Evolutionary conservation across 768 basidiomycete species (phyloP), one percentile per base, ranked within the genome.

Genomic region (Termitomyces sp.): DNA sequence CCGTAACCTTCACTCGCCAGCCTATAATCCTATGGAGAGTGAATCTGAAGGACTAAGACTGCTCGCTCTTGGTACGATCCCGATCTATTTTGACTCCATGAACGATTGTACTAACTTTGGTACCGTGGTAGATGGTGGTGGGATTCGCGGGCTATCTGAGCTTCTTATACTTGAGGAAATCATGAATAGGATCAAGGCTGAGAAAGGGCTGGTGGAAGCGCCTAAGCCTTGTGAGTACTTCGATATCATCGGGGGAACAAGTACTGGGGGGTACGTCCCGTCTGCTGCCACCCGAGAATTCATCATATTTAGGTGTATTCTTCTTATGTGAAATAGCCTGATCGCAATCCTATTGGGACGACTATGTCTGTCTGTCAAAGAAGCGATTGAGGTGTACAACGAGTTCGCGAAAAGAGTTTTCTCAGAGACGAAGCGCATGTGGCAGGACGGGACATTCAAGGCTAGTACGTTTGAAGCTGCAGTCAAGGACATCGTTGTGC

Each of bases 321-420:
- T 21, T n/a, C n/a, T 17, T 17, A 2, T 1, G 1, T 3, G 15
- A 14, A 5, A 11, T 12, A 64, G 60, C 8, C 7, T 68, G 7
- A 64, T 68, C 10, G 64, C 67, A 0, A 48, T 68, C 17, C 57
- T 68, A 51, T 55, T 68, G 17, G 67, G 67, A 6, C 59, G 67
- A 11, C 56, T 68, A 21, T 44, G 62, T 7, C 58, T 68, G 56
- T 45, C 62, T 8, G 56, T 65, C 9, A 52, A 60, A 2, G 51
- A 65, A 1, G 65, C 65, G 19, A 65, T 66, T 21, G 21, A 21
- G 2, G 55, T 12, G 12, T 68, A 66, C 51, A 38, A 22, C 7
- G 0, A 32, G 2, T 53, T 68, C 5, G 55, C 64, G 2, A 17
- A 12, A 21, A 12, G 14, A 3, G 53, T 55, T 0, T 54, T 57